Base-by-base conservation (phyloP, 2,329 filamentous ascomycete species). In the Fonsecaea pedrosoi region DNA sequence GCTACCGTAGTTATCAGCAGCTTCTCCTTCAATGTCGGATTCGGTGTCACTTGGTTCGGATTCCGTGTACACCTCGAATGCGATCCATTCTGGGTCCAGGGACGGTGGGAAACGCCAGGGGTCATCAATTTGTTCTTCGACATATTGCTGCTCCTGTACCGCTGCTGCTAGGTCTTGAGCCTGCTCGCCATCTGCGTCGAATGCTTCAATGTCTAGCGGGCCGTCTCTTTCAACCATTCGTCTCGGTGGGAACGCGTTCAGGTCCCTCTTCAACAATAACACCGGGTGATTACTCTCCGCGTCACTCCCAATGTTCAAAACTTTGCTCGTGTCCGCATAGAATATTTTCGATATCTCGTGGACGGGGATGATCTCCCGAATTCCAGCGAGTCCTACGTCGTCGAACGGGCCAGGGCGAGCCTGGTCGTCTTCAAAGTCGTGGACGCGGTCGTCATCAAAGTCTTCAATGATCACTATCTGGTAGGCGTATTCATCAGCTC, bases 1-100 rank as follows among this genome's bases (percentile, higher is more conserved):
- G 13, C n/a, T 34, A 8, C 54, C 70, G 34, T 42, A 40, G 72
- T 35, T 34, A 25, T 64, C 54, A 34, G 67, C 72, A 59, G 60
- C 45, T 65, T 55, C 38, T 64, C 64, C 55, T 72, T 60, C 38
- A 54, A 62, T 54, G 58, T 75, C 68, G 18, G 74, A 62, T 35
- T 67, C 61, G 12, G 69, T 60, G 45, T 71, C 63, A 48, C 60
- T 66, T 38, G 65, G 35, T 54, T 65, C 79, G 15, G 78, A 79
- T 73, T 92, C 89, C 15, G 87, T 85, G 75, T 90, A 95, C 0
- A 97, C 91, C 75, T 97, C 92, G 15, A 97, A 87, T 0, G 94
- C 94, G 70, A 97, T 86, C 94, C 94, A 97, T 77, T 96, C 94
- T 0, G 90, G 88, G 72, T 97, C 94, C 0, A 97, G 82, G 67